Conservation (phyloP, 805 yeast species). For the Candida vaughaniae region DNA sequence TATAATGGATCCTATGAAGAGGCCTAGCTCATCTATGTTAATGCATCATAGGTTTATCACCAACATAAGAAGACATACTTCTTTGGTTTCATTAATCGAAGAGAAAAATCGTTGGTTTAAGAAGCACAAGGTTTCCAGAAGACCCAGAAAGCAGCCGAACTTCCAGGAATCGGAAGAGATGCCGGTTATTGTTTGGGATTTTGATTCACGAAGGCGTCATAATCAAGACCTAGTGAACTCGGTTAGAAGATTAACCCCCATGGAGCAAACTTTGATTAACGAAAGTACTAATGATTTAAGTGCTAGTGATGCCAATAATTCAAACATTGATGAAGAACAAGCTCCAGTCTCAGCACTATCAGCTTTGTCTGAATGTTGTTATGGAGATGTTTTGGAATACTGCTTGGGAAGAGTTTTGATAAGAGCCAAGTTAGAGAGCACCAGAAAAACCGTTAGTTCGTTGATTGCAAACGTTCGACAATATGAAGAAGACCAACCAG, state of each 20-base stretch:
- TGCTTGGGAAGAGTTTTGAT: conserved; percentile 35
- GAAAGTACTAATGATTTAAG: not conserved
- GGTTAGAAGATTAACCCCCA: not conserved
- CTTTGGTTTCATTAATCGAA: conserved; percentile 36
- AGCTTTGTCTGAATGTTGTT: not conserved
- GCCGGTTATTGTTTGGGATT: conserved; percentile 13
- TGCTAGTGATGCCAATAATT: not conserved
- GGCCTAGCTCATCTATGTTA: conserved; percentile 63
- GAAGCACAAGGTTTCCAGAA: conserved; percentile 18
- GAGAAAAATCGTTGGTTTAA: conserved; percentile 37
- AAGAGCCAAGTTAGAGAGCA: conserved; percentile 52
- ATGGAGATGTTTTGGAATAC: not conserved
- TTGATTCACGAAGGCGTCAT: conserved; percentile 6
- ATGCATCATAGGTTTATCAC: conserved; percentile 54
- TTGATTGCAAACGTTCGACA: conserved; percentile 40
- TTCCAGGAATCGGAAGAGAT: conserved; percentile 6
- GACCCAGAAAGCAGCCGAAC: conserved; percentile 6
- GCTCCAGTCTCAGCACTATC: not conserved
- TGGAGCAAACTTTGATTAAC: conserved; percentile 11
- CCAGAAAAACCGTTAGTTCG: conserved; percentile 45
- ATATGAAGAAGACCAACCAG: conserved; percentile 57
- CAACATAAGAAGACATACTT: conserved; percentile 26
- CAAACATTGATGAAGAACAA: not conserved
- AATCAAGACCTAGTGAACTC: not conserved
- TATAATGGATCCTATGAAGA: conserved; percentile 57